Percentiles rank a stretch among this genome's conserved stretches.
Evolutionary conservation across 2,329 filamentous ascomycete species (phyloP).

Genomic region (Anisogramma anomala): DNA sequence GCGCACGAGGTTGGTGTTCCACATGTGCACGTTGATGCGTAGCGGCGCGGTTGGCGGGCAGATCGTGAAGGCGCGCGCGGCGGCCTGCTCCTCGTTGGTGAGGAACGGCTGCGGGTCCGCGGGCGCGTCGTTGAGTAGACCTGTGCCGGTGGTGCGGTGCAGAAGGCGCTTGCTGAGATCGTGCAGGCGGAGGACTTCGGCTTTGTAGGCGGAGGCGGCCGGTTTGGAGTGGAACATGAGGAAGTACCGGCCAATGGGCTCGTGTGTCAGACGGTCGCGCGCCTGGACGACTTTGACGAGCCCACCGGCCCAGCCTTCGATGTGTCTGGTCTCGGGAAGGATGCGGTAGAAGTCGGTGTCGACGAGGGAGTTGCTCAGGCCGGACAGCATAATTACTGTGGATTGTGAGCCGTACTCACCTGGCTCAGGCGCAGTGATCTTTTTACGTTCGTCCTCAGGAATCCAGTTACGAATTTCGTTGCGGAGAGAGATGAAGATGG

Average conservation of each 20-base stretch:
- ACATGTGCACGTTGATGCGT: constrained; percentile 12
- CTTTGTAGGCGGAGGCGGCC: constrained; percentile 51
- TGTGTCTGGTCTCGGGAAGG: constrained; percentile 47
- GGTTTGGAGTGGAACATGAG: constrained; percentile 51
- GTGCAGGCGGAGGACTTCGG: constrained; percentile 41
- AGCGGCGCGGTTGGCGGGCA: constrained; percentile 28
- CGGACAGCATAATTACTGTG: constrained; percentile 41
- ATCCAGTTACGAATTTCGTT: constrained; percentile 14
- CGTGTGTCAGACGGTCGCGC: constrained; percentile 51
- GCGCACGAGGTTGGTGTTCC: constrained; percentile 17
- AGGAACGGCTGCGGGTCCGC: constrained; percentile 29
- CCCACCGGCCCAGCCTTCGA: constrained; percentile 56
- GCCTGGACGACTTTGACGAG: constrained; percentile 54
- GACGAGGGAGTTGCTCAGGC: constrained; percentile 46
- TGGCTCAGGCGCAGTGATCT: neutral
- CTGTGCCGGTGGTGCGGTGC: constrained; percentile 20
- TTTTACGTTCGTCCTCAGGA: neutral
- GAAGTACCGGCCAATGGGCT: constrained; percentile 54
- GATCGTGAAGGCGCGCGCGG: constrained; percentile 38
- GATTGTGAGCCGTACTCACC: constrained; percentile 12
- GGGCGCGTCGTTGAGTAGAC: constrained; percentile 21
- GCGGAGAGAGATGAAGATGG: constrained; percentile 8
- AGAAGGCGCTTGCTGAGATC: constrained; percentile 19
- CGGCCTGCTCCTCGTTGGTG: constrained; percentile 21
- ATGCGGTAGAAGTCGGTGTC: constrained; percentile 63